A percentile compares a stretch with the other conserved stretches of the same genome.
These are phyloP conservation scores for Phialocephala subalpina DNA, from an alignment of 2,329 filamentous ascomycete species.

Conservation along the genomic window DNA sequence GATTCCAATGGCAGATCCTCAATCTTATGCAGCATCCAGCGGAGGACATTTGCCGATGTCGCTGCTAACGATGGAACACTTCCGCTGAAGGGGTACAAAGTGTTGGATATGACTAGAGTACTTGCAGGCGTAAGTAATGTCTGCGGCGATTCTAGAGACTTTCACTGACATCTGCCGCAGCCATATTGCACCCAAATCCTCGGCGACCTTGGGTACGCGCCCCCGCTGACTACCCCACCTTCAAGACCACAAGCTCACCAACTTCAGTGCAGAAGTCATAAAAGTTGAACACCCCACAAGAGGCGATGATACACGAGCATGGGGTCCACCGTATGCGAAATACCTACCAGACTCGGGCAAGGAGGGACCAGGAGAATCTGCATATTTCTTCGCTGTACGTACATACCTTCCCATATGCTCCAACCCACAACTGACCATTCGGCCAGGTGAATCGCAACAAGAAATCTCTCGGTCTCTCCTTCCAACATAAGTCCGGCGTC, in stretches of 20 bases:
- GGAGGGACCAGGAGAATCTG: constrained; percentile 85
- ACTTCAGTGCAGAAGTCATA: constrained; percentile 85
- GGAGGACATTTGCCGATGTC: constrained; percentile 35
- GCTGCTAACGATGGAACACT: constrained; percentile 52
- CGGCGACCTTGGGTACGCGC: constrained; percentile 85
- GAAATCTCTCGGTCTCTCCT: constrained; percentile 90
- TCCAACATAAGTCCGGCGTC: constrained; percentile 84
- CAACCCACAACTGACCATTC: constrained; percentile 11
- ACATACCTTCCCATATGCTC: constrained; percentile 34
- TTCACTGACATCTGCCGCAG: constrained; percentile 53
- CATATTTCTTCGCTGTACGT: constrained; percentile 87
- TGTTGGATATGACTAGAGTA: constrained; percentile 96
- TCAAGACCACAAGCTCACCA: constrained; percentile 30
- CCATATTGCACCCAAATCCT: constrained; percentile 98
- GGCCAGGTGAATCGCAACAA: constrained; percentile 93
- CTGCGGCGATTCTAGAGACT: not conserved
- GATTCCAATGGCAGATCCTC: constrained; percentile 30
- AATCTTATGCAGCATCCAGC: constrained; percentile 19
- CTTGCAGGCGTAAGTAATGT: constrained; percentile 81
- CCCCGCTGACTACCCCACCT: constrained; percentile 43
- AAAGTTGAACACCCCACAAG: constrained; percentile 94
- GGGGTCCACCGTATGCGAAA: constrained; percentile 92
- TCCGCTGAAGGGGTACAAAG: constrained; percentile 85
- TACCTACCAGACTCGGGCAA: constrained; percentile 68
- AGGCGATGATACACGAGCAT: constrained; percentile 93